phyloP scores from a whole-genome alignment of 352 stramenopile species.

The Phytophthora uliginosa region DNA sequence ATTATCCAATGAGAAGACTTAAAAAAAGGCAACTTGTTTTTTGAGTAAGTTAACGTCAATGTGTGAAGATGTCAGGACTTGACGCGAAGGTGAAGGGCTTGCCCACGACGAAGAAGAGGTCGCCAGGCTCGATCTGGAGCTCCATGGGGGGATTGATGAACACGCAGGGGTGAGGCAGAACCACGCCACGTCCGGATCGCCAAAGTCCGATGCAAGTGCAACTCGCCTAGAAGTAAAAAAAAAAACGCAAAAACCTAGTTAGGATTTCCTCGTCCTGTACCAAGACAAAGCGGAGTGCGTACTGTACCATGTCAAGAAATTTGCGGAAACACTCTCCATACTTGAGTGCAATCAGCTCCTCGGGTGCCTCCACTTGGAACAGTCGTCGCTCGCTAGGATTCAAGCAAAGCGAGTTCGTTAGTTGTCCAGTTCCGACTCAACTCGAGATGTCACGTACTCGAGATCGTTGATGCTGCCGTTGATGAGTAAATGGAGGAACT shows the following conservation, averaged over 20 bases:
- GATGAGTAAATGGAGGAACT: constrained; percentile 74
- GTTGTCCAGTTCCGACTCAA: constrained; percentile 10
- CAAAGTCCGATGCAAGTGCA: constrained; percentile 76
- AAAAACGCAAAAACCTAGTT: neutral
- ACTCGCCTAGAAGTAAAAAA: constrained; percentile 44
- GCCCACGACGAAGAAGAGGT: constrained; percentile 80
- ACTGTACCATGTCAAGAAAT: constrained; percentile 77
- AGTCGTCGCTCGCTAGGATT: constrained; percentile 57
- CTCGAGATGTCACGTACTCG: constrained; percentile 40
- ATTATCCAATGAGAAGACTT: neutral
- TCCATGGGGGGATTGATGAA: constrained; percentile 70
- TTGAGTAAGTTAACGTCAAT: constrained; percentile 15
- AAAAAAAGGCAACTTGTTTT: constrained; percentile 18
- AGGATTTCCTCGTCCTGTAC: neutral
- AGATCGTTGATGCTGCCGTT: constrained; percentile 67
- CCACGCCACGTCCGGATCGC: constrained; percentile 59
- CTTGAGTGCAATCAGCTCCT: constrained; percentile 53
- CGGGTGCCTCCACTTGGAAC: constrained; percentile 73
- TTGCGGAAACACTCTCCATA: constrained; percentile 79
- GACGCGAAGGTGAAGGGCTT: constrained; percentile 63
- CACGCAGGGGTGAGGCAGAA: constrained; percentile 76
- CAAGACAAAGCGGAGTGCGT: neutral
- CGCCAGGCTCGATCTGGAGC: constrained; percentile 61
- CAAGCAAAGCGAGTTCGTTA: constrained; percentile 4
- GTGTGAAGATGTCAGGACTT: constrained; percentile 44